These are phyloP conservation scores for Plasmodium relictum DNA, from an alignment of 169 alveolate species.

Conservation along the genomic window DNA sequence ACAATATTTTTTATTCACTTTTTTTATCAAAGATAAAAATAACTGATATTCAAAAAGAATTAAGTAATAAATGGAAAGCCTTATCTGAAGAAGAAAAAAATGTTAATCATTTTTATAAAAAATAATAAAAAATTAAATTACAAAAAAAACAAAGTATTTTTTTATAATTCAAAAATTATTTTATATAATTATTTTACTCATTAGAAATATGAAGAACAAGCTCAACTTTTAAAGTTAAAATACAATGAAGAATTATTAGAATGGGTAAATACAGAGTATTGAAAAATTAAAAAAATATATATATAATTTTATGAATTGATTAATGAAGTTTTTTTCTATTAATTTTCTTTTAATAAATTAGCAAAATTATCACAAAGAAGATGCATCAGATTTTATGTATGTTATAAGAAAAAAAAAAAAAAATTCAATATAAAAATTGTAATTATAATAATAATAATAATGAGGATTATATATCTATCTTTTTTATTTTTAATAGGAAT, in stretches of 20 bases:
- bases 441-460: neutral
- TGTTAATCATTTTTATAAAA: slow-evolving; percentile 9
- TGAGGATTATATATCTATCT: neutral
- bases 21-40: slow-evolving; percentile 44
- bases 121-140: neutral
- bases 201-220: slow-evolving; percentile 62
- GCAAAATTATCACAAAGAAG: slow-evolving; percentile 27
- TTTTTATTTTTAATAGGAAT: slow-evolving; percentile 4
- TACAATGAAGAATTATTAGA: slow-evolving; percentile 68
- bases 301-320: neutral
- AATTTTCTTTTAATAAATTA: neutral
- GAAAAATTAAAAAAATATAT: neutral
- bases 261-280: slow-evolving; percentile 33
- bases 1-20: neutral
- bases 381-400: slow-evolving; percentile 19
- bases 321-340: neutral
- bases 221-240: slow-evolving; percentile 56
- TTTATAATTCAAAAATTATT: neutral
- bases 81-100: slow-evolving; percentile 66
- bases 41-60: slow-evolving; percentile 74
- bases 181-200: neutral
- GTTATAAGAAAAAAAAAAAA: slow-evolving; percentile 2
- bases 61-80: slow-evolving; percentile 63
- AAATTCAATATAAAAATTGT: neutral
- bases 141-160: neutral